Evolutionary conservation across 2,329 filamentous ascomycete species (phyloP).

Genomic region (Parasarocladium wereldwijsianum): DNA sequence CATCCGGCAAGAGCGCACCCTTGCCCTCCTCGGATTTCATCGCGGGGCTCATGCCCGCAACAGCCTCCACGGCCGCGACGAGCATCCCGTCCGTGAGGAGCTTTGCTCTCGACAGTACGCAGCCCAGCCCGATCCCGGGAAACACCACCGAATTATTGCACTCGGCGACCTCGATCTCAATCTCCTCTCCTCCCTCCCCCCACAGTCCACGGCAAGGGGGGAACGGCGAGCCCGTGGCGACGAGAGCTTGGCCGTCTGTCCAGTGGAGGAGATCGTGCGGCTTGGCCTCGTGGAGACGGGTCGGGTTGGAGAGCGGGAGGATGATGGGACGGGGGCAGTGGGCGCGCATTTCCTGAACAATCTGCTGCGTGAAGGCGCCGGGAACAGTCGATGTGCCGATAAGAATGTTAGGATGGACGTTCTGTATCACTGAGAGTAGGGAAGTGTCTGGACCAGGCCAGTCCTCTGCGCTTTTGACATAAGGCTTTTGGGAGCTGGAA

Average conservation of each 20-base stretch:
- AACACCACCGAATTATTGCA: constrained; percentile 85
- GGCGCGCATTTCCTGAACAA: constrained; percentile 61
- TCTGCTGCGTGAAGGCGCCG: constrained; percentile 58
- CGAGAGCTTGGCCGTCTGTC: constrained; percentile 63
- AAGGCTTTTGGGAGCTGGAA: constrained; percentile 52
- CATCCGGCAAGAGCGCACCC: constrained; percentile 60
- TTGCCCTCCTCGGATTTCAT: constrained; percentile 36
- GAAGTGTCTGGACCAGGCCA: constrained; percentile 44
- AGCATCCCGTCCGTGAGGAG: constrained; percentile 66
- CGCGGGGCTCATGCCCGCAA: constrained; percentile 58
- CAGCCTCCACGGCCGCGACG: constrained; percentile 60
- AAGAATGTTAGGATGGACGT: constrained; percentile 64
- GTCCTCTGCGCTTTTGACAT: constrained; percentile 46
- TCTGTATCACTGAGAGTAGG: constrained; percentile 52
- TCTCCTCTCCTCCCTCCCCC: constrained; percentile 27
- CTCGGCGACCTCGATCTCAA: constrained; percentile 46
- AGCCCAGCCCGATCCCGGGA: constrained; percentile 72
- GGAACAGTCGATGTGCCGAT: constrained; percentile 75
- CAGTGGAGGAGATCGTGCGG: constrained; percentile 63
- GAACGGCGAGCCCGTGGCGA: constrained; percentile 77
- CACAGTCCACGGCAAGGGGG: constrained; percentile 51
- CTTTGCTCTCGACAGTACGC: constrained; percentile 52
- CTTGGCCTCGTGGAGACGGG: constrained; percentile 65
- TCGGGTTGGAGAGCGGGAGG: constrained; percentile 77
- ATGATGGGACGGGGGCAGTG: constrained; percentile 61